Conservation (phyloP, 345 rosid species). For the Boechera divaricarpa region DNA sequence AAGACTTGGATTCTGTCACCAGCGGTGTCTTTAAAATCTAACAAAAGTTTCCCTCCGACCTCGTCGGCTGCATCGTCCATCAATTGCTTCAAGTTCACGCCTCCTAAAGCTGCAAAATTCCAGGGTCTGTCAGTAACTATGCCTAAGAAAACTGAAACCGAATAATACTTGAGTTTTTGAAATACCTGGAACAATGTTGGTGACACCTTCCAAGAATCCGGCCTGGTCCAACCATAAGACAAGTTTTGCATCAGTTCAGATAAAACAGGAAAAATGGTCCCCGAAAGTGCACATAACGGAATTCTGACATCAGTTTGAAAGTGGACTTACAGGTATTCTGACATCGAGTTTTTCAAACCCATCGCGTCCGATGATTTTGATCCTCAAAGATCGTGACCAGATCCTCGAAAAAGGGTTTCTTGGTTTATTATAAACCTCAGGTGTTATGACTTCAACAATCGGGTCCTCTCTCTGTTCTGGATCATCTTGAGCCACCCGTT, state of each 20-base stretch:
- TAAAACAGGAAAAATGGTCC: background rate
- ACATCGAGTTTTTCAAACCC: conserved; percentile 87
- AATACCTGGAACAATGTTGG: conserved; percentile 93
- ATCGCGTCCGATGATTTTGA: conserved; percentile 84
- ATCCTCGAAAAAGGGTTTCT: conserved; percentile 71
- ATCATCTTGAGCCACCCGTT: conserved; percentile 59
- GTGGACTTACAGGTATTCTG: conserved; percentile 77
- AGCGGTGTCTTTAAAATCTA: conserved; percentile 74
- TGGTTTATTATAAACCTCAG: conserved; percentile 64
- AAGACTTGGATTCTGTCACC: conserved; percentile 96
- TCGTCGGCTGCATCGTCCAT: conserved; percentile 77
- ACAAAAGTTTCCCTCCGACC: conserved; percentile 73
- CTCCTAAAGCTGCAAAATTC: conserved; percentile 67
- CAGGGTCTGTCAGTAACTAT: conserved; percentile 8
- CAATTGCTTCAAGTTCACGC: conserved; percentile 80
- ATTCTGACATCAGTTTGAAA: conserved; percentile 73
- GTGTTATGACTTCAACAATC: conserved; percentile 84
- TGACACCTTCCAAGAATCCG: conserved; percentile 84
- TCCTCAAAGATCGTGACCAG: conserved; percentile 84
- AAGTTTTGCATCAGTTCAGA: conserved; percentile 13
- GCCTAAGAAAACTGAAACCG: background rate
- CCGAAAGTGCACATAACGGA: conserved; percentile 60
- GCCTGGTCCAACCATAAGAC: conserved; percentile 56
- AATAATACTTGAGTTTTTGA: background rate
- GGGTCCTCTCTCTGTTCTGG: conserved; percentile 61